Conservation (phyloP, 208 protist species). For the Histomonas meleagridis region DNA sequence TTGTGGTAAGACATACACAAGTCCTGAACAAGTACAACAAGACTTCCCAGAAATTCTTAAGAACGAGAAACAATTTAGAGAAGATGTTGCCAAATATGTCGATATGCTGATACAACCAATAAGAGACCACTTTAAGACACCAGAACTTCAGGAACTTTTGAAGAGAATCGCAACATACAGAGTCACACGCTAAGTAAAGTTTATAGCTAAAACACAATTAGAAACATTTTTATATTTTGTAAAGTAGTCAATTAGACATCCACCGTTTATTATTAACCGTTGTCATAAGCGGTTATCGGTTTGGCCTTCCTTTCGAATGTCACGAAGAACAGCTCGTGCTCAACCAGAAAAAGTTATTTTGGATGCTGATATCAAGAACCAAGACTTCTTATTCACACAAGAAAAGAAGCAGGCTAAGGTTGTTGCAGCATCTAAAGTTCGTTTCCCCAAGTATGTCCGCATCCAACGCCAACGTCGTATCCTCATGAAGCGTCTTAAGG, state of each 20-base stretch:
- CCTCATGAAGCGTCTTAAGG: constrained; percentile 88
- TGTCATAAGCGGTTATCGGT: no score
- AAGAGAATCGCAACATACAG: neutral
- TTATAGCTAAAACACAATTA: no score
- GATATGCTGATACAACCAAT: neutral
- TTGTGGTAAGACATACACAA: neutral
- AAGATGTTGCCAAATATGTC: neutral
- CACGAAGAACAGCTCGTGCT: no score
- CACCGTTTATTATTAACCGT: no score
- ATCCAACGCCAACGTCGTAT: constrained; percentile 90
- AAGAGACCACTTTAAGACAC: constrained; percentile 15
- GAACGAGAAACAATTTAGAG: neutral
- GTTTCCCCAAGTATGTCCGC: constrained; percentile 89
- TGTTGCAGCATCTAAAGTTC: neutral
- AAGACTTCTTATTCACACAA: neutral
- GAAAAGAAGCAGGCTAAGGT: neutral
- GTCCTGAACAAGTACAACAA: neutral
- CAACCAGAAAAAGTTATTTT: constrained; percentile 24
- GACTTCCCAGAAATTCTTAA: neutral
- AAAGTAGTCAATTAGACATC: no score
- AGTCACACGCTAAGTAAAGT: constrained; percentile 32
- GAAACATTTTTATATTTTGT: no score
- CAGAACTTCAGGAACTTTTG: neutral
- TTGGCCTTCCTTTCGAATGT: no score
- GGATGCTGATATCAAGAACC: neutral